phyloP scores from a whole-genome alignment of 768 basidiomycete species.

The Trametes sanguinea region DNA sequence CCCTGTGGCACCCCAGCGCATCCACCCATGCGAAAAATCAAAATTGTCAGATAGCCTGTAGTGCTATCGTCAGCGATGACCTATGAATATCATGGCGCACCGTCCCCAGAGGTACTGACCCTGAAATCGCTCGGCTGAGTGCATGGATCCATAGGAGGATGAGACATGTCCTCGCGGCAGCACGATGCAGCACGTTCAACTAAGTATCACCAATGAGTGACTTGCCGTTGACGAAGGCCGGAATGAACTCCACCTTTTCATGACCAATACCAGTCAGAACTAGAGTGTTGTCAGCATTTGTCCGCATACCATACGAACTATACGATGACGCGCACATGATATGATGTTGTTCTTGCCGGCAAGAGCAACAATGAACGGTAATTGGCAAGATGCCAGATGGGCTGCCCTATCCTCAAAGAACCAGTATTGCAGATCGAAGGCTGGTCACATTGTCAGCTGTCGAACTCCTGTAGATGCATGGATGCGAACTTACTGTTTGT shows the following conservation, averaged over 20 bases:
- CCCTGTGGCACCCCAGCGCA: slow-evolving; percentile 28
- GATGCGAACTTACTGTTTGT: slow-evolving; percentile 42
- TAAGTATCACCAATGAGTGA: neutral
- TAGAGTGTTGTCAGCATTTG: slow-evolving; percentile 21
- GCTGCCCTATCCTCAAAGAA: slow-evolving; percentile 40
- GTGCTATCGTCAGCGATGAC: neutral
- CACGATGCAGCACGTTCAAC: slow-evolving; percentile 52
- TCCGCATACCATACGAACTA: neutral
- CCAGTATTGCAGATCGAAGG: slow-evolving; percentile 23
- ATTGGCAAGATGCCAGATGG: slow-evolving; percentile 47
- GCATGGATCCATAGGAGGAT: slow-evolving; percentile 47
- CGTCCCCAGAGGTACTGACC: neutral
- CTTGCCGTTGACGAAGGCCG: neutral
- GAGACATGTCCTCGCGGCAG: slow-evolving; percentile 44
- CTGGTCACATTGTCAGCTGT: slow-evolving; percentile 1
- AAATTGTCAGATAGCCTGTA: slow-evolving; percentile 14
- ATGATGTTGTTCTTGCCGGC: slow-evolving; percentile 62
- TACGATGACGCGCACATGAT: slow-evolving; percentile 40
- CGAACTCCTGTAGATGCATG: no score
- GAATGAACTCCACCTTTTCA: slow-evolving; percentile 39
- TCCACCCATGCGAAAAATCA: slow-evolving; percentile 20
- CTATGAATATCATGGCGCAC: neutral
- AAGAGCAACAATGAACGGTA: slow-evolving; percentile 54
- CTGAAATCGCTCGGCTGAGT: slow-evolving; percentile 19
- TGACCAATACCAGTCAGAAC: slow-evolving; percentile 56